Evolutionary conservation across 805 yeast genomes (phyloP).

Genomic region (Metschnikowia kofuensis): DNA sequence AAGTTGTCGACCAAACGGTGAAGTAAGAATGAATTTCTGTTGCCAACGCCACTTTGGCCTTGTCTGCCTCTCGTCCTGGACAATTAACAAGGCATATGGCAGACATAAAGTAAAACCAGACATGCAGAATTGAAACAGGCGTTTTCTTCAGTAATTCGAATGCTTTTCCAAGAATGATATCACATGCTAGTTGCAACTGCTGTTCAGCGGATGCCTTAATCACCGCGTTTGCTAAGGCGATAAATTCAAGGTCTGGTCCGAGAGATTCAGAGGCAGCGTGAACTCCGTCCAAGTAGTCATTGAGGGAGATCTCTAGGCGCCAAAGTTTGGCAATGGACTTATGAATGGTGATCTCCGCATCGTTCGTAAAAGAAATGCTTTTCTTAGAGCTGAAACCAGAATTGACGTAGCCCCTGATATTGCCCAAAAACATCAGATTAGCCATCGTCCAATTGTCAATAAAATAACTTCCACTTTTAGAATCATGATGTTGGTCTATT

Average conservation of each 20-base stretch:
- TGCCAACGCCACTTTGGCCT: slow-evolving; percentile 21
- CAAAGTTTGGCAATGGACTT: slow-evolving; percentile 9
- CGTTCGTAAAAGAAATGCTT: slow-evolving; percentile 6
- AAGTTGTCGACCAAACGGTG: slow-evolving; percentile 31
- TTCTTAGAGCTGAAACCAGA: slow-evolving; percentile 10
- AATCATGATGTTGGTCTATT: slow-evolving; percentile 4
- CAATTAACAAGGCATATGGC: slow-evolving; percentile 20
- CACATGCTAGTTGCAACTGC: slow-evolving; percentile 18
- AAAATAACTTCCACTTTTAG: slow-evolving; percentile 6
- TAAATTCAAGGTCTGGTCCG: slow-evolving; percentile 15
- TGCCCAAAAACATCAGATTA: slow-evolving; percentile 10
- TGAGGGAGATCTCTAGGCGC: slow-evolving; percentile 7
- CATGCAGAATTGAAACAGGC: slow-evolving; percentile 22
- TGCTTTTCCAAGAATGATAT: slow-evolving; percentile 12
- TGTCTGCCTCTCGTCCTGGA: slow-evolving; percentile 18
- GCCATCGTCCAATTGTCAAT: slow-evolving; percentile 9
- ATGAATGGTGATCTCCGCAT: slow-evolving; percentile 5
- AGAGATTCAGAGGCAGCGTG: neutral
- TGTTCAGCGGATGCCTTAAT: slow-evolving; percentile 16
- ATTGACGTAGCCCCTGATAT: slow-evolving; percentile 13
- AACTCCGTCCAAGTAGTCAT: slow-evolving; percentile 7
- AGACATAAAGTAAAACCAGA: slow-evolving; percentile 21
- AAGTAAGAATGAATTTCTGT: slow-evolving; percentile 22
- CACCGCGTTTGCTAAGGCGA: slow-evolving; percentile 15
- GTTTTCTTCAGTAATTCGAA: slow-evolving; percentile 21